A percentile compares a stretch with the other conserved stretches of the same genome.
Evolutionary conservation across 2,329 filamentous ascomycete genomes (phyloP).

Genomic region (Pyricularia sp.): DNA sequence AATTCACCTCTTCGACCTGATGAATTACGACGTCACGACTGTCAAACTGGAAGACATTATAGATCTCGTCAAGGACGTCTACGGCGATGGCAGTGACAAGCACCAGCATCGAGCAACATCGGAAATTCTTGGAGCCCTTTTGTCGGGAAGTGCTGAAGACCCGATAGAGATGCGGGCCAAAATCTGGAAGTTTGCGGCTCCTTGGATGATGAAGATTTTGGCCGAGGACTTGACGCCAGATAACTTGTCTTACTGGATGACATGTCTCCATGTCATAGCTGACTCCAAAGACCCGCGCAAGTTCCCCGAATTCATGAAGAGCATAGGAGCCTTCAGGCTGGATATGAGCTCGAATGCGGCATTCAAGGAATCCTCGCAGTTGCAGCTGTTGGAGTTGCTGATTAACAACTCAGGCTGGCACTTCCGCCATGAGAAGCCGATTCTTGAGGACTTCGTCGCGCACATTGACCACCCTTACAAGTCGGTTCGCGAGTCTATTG

Average conservation of each 20-base stretch:
- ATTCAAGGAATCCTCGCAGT: constrained; percentile 97
- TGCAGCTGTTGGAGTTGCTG: constrained; percentile 79
- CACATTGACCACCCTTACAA: constrained; percentile 98
- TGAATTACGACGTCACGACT: constrained; percentile 68
- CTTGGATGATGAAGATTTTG: constrained; percentile 77
- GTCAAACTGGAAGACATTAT: constrained; percentile 84
- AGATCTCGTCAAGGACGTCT: constrained; percentile 66
- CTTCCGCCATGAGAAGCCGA: constrained; percentile 81
- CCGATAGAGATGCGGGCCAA: constrained; percentile 62
- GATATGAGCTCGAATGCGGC: constrained; percentile 95
- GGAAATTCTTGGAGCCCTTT: constrained; percentile 81
- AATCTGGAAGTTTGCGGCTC: constrained; percentile 85
- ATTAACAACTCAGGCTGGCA: constrained; percentile 92
- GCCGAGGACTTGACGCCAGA: constrained; percentile 90
- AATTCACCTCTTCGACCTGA: constrained; percentile 82
- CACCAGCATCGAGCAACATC: constrained; percentile 94
- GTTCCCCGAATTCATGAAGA: constrained; percentile 76
- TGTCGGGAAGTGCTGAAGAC: constrained; percentile 73
- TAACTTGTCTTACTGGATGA: constrained; percentile 90
- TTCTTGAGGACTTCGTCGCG: constrained; percentile 77
- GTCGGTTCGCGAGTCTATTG: constrained; percentile 90
- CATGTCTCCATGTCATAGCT: constrained; percentile 80
- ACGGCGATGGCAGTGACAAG: constrained; percentile 90
- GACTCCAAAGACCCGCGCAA: constrained; percentile 85
- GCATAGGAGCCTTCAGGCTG: constrained; percentile 73